Conservation (phyloP, 768 basidiomycete genomes). For the Hypholoma fasciculare region DNA sequence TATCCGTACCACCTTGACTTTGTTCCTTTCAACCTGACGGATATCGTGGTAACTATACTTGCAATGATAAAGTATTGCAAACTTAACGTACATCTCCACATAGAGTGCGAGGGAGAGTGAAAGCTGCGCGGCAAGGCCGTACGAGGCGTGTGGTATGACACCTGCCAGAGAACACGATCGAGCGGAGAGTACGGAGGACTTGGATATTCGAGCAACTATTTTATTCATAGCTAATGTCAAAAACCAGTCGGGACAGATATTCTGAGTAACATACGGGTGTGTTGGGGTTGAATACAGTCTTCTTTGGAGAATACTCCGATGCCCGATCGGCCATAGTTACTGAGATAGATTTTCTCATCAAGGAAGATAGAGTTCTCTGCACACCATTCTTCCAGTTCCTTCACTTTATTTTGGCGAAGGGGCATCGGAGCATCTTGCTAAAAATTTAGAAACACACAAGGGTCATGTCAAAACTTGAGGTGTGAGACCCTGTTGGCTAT, state of each 20-base stretch:
- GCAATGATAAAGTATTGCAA: background rate
- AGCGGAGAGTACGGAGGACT: slow-evolving; percentile 59
- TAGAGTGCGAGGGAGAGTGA: slow-evolving; percentile 65
- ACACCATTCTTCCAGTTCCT: slow-evolving; percentile 50
- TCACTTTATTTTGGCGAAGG: slow-evolving; percentile 16
- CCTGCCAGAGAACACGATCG: slow-evolving; percentile 51
- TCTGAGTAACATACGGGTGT: slow-evolving; percentile 34
- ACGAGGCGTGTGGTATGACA: slow-evolving; percentile 43
- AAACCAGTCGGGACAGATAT: background rate
- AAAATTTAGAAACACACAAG: too few species aligned
- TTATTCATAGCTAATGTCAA: slow-evolving; percentile 4
- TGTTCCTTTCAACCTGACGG: slow-evolving; percentile 44
- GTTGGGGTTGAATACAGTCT: slow-evolving; percentile 29
- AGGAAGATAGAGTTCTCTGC: slow-evolving; percentile 42
- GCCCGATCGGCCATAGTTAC: slow-evolving; percentile 22
- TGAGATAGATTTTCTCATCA: slow-evolving; percentile 44
- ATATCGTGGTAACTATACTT: slow-evolving; percentile 6
- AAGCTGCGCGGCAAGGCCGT: slow-evolving; percentile 61
- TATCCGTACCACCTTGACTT: slow-evolving; percentile 66
- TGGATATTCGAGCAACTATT: slow-evolving; percentile 67
- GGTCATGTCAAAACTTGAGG: too few species aligned
- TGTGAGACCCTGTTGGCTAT: too few species aligned
- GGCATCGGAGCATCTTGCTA: slow-evolving; percentile 1
- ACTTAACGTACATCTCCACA: slow-evolving; percentile 51
- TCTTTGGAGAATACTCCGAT: slow-evolving; percentile 38